Base-by-base conservation (phyloP, 176 grass and related monocot genomes). In the Oryza nivara region DNA sequence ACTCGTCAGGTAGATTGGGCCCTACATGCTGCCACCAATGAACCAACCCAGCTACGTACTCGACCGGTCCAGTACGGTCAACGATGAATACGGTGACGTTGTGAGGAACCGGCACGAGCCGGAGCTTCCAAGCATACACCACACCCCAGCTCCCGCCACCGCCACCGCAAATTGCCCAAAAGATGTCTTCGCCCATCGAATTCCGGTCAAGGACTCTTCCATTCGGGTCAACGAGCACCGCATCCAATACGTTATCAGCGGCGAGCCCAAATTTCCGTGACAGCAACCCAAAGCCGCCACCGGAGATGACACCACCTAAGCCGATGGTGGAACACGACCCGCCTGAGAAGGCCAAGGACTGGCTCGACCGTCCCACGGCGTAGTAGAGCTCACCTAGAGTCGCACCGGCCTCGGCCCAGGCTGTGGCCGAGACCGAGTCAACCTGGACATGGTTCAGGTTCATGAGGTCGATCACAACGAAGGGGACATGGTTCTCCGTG, bases 41-140 rank as follows among this genome's bases (percentile, higher is more conserved):
- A 2, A 94, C 19, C 30, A 97, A 8, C 11, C 48, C 82, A 75
- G 89, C 82, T 2, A 97, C 0, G 17, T 54, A 61, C 7, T 84
- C 51, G 2, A 73, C 34, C 26, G 65, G 65, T 0, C 92, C 86
- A 9, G 86, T 46, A 1, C 89, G 86, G 0, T 3, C 64, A 0
- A 70, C 5, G 5, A 9, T 79, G 83, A 92, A 94, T 8, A 25
- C 48, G 5, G 95, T 76, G 40, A 97, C 4, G 60, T 64, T 58
- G 7, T 49, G 20, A 0, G 92, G 90, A 8, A 92, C 84, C 5
- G 90, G 86, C 11, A 81, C 81, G 14, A 97, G 88, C 28, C 71
- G 88, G 66, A 97, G 75, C 83, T 90, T 92, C 95, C 95, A 97
- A 0, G 95, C 82, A n/a, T 93, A 95, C 52, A 95, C 85, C 28